phyloP scores from a whole-genome alignment of 2,329 filamentous ascomycete species.

The Penicillium sp. region DNA sequence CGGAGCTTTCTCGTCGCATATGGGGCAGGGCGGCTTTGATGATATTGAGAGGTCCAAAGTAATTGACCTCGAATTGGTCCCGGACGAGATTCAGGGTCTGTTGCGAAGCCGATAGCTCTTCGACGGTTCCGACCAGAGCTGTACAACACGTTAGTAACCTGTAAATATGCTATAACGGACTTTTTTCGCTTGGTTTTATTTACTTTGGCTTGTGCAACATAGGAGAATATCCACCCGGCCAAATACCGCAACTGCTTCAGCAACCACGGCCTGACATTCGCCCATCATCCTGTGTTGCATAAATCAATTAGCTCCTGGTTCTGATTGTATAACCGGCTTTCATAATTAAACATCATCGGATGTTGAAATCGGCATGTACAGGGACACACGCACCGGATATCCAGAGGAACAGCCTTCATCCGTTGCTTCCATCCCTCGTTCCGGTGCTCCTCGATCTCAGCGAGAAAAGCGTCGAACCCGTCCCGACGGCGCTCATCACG shows the following conservation, averaged over 20 bases:
- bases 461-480: conserved; percentile 77
- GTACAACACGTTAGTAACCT: conserved; percentile 9
- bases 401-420: conserved; percentile 61
- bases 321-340: not conserved
- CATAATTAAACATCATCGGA: not conserved
- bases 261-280: conserved; percentile 81
- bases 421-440: conserved; percentile 78
- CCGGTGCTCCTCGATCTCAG: conserved; percentile 57
- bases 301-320: conserved; percentile 12
- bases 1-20: conserved; percentile 75
- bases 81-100: conserved; percentile 75
- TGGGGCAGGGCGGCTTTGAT: conserved; percentile 83
- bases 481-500: conserved; percentile 68
- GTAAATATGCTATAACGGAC: not conserved
- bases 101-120: conserved; percentile 75
- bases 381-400: conserved; percentile 48
- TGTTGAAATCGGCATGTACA: not conserved
- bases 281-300: conserved; percentile 51
- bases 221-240: conserved; percentile 85
- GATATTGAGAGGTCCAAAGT: conserved; percentile 94
- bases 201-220: conserved; percentile 84
- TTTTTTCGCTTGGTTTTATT: conserved; percentile 10
- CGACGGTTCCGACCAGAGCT: conserved; percentile 87
- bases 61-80: conserved; percentile 91
- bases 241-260: conserved; percentile 80